Percentiles rank a stretch among this genome's conserved stretches.
phyloP scores from a whole-genome alignment of 495 filamentous ascomycete genomes.

The Penicillium fimorum region DNA sequence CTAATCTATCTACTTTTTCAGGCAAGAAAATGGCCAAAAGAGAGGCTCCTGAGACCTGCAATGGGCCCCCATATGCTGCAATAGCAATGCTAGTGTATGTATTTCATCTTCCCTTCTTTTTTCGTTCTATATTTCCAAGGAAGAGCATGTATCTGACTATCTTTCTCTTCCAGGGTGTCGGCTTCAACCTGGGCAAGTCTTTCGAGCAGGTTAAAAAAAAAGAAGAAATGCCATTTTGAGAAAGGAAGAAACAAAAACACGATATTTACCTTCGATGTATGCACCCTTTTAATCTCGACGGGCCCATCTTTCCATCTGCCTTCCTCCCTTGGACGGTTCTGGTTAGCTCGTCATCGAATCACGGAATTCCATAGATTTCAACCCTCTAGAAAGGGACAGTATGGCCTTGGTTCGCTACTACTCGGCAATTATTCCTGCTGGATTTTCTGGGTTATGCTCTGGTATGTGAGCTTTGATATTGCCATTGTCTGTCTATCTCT shows the following conservation, averaged over 20 bases:
- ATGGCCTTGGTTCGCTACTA: neutral
- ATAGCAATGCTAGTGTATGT: conserved; percentile 19
- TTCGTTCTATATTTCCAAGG: neutral
- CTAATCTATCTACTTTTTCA: neutral
- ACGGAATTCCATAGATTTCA: conserved; percentile 20
- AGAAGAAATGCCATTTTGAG: conserved; percentile 24
- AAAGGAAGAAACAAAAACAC: neutral
- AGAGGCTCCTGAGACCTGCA: conserved; percentile 22
- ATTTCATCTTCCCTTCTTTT: neutral
- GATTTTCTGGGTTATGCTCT: neutral
- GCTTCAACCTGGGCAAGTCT: conserved; percentile 23
- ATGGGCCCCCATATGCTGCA: conserved; percentile 35
- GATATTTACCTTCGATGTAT: neutral
- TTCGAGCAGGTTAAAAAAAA: conserved; percentile 28
- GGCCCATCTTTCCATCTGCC: neutral
- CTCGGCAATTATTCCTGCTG: neutral
- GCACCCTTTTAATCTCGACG: neutral
- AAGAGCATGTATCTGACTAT: neutral
- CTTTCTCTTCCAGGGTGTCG: neutral
- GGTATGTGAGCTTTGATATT: conserved; percentile 2
- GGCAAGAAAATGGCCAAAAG: conserved; percentile 24
- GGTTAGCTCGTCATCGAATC: neutral
- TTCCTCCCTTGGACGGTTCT: conserved; percentile 7
- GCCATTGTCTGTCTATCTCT: neutral
- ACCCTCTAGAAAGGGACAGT: neutral